These are phyloP conservation scores for Leccinum ponderosum DNA, from an alignment of 1,284 basidiomycete species.

Conservation along the genomic window DNA sequence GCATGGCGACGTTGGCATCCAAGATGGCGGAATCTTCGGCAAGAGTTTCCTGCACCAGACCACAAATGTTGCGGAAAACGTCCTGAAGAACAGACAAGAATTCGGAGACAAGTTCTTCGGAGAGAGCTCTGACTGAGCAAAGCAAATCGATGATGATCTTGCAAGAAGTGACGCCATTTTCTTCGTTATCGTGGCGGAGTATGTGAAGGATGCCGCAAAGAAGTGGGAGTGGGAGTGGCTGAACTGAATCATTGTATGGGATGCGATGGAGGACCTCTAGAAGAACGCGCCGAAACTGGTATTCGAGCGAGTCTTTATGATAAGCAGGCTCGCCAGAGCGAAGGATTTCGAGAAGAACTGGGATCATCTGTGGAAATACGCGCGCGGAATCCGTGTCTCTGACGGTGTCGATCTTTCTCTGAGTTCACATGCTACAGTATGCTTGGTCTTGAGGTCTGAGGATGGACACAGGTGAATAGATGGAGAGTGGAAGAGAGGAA, in stretches of 20 bases:
- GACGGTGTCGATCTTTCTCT: constrained; percentile 84
- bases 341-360: too few species aligned
- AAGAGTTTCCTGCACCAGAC: constrained; percentile 78
- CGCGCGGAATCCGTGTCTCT: constrained; percentile 81
- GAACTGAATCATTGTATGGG: too few species aligned
- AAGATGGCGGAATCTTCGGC: constrained; percentile 57
- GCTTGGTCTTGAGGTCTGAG: constrained; percentile 72
- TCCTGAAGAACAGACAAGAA: constrained; percentile 81
- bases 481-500: too few species aligned
- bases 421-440: constrained; percentile 75
- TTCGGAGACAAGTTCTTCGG: constrained; percentile 78
- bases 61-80: constrained; percentile 76
- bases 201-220: constrained; percentile 81
- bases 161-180: constrained; percentile 90
- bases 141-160: constrained; percentile 89
- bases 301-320: too few species aligned
- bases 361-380: constrained; percentile 53
- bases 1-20: constrained; percentile 59
- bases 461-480: too few species aligned
- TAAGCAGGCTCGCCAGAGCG: too few species aligned
- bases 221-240: too few species aligned
- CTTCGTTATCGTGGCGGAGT: constrained; percentile 92
- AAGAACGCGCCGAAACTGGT: too few species aligned
- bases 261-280: too few species aligned
- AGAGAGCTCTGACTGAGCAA: constrained; percentile 66